A percentile compares a stretch with the other conserved stretches of the same genome.
These are phyloP conservation scores for Trichoderma sp. DNA, from an alignment of 2,329 filamentous ascomycete genomes.

Conservation along the genomic window DNA sequence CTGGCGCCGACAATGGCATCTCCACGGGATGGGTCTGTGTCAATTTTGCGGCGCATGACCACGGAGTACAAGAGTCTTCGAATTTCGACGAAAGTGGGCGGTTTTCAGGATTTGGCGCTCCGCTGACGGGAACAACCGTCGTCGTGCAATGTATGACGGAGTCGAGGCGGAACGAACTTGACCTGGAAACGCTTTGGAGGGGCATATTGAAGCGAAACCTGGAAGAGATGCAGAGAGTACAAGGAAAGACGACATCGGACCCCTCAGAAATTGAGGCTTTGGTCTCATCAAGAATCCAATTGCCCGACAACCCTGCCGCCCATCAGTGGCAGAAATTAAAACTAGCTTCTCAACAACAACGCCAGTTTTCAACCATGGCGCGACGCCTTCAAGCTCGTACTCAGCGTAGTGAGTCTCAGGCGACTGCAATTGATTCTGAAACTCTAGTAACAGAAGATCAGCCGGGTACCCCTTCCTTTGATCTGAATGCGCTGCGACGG, in stretches of 20 bases:
- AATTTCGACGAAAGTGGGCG: conserved; percentile 53
- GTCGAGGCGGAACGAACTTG: conserved; percentile 52
- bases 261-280: conserved; percentile 35
- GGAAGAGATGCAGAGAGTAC: conserved; percentile 35
- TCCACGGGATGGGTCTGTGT: conserved; percentile 96
- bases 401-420: conserved; percentile 3
- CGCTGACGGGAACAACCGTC: conserved; percentile 52
- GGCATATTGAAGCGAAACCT: conserved; percentile 43
- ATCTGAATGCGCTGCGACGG: conserved; percentile 31
- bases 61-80: conserved; percentile 49
- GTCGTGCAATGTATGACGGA: conserved; percentile 62
- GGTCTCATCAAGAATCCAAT: conserved; percentile 39
- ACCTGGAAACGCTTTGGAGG: conserved; percentile 56
- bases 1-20: conserved; percentile 77
- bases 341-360: conserved; percentile 39
- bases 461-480: background rate
- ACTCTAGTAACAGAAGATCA: conserved; percentile 14
- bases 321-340: conserved; percentile 41
- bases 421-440: background rate
- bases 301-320: conserved; percentile 35
- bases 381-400: conserved; percentile 29
- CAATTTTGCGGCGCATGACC: conserved; percentile 73
- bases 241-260: conserved; percentile 32
- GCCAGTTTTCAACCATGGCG: conserved; percentile 40
- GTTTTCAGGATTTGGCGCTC: conserved; percentile 75